phyloP scores from a whole-genome alignment of 495 filamentous ascomycete genomes.

The Glonium stellatum region DNA sequence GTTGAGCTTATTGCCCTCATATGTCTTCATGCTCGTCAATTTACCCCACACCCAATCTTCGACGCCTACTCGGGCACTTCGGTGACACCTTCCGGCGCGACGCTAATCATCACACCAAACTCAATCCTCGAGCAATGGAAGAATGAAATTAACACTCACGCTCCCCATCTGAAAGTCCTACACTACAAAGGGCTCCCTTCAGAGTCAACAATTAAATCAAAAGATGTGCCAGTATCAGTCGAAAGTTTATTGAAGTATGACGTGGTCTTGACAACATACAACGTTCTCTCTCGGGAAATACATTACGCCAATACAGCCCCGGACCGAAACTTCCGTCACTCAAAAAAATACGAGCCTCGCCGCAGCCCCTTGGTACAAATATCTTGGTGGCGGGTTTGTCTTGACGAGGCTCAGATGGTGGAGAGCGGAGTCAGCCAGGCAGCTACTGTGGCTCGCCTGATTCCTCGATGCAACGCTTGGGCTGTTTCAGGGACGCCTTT shows the following conservation, averaged over 20 bases:
- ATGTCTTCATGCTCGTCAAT: slow-evolving; percentile 45
- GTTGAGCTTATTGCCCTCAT: slow-evolving; percentile 80
- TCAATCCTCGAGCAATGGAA: slow-evolving; percentile 83
- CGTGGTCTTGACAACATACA: slow-evolving; percentile 83
- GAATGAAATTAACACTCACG: slow-evolving; percentile 66
- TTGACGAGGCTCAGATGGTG: slow-evolving; percentile 95
- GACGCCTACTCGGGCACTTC: slow-evolving; percentile 32
- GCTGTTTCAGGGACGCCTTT: slow-evolving; percentile 89
- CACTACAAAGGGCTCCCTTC: slow-evolving; percentile 38
- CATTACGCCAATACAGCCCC: slow-evolving; percentile 63
- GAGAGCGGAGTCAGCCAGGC: slow-evolving; percentile 80
- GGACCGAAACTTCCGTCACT: slow-evolving; percentile 56
- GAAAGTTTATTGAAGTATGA: slow-evolving; percentile 53
- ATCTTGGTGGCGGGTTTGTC: slow-evolving; percentile 85
- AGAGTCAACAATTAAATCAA: slow-evolving; percentile 25
- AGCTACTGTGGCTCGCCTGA: slow-evolving; percentile 67
- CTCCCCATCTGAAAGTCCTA: slow-evolving; percentile 48
- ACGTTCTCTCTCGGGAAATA: slow-evolving; percentile 67
- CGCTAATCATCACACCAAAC: slow-evolving; percentile 80
- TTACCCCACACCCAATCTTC: slow-evolving; percentile 21
- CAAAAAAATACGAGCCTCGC: slow-evolving; percentile 57
- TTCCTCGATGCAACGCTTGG: slow-evolving; percentile 84
- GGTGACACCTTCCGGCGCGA: slow-evolving; percentile 53
- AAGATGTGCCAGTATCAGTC: slow-evolving; percentile 41
- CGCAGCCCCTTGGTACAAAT: slow-evolving; percentile 71